phyloP scores from a whole-genome alignment of 805 yeast species.

The Maudiozyma barnettii region DNA sequence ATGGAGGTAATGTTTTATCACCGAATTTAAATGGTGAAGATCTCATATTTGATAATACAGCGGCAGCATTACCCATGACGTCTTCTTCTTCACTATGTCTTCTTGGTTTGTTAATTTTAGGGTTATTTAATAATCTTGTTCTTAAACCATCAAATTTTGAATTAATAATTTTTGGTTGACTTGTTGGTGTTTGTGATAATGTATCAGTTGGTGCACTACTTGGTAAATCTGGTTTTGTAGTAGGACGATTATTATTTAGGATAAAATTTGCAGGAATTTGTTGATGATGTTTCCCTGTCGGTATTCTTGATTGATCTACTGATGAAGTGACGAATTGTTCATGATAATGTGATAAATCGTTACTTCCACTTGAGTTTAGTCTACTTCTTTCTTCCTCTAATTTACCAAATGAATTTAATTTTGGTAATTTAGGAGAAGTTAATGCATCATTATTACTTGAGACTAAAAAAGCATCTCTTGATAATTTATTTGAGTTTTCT shows the following conservation, averaged over 20 bases:
- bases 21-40: slow-evolving; percentile 26
- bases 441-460: neutral
- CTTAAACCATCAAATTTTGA: slow-evolving; percentile 26
- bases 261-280: neutral
- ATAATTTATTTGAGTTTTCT: too few relatives aligned
- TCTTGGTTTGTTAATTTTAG: slow-evolving; percentile 5
- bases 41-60: slow-evolving; percentile 27
- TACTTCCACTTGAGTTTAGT: neutral
- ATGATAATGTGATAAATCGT: slow-evolving; percentile 8
- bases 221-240: neutral
- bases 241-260: neutral
- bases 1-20: slow-evolving; percentile 9
- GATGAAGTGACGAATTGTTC: slow-evolving; percentile 5
- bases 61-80: slow-evolving; percentile 27
- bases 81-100: slow-evolving; percentile 7
- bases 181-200: neutral
- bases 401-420: neutral
- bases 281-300: neutral
- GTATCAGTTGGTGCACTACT: neutral
- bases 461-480: too few relatives aligned
- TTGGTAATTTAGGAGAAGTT: slow-evolving; percentile 11
- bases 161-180: slow-evolving; percentile 22
- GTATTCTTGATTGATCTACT: neutral
- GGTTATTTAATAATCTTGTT: slow-evolving; percentile 21
- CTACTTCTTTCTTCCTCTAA: neutral